phyloP scores from a whole-genome alignment of 306 rosid species.

The Fragaria vesca region DNA sequence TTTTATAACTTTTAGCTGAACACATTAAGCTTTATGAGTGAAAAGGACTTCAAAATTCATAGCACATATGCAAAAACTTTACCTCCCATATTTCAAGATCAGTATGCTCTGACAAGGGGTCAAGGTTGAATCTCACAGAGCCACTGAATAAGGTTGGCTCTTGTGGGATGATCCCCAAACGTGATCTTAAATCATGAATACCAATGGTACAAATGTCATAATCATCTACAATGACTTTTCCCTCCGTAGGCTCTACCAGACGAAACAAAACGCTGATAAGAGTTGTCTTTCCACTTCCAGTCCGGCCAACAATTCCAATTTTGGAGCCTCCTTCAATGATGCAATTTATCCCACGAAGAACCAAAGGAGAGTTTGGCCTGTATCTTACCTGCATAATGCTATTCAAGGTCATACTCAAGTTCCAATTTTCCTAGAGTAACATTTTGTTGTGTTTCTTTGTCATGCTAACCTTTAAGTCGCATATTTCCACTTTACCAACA shows the following conservation, averaged over 20 bases:
- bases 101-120: slow-evolving; percentile 30
- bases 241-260: slow-evolving; percentile 36
- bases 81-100: slow-evolving; percentile 37
- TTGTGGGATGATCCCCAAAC: slow-evolving; percentile 37
- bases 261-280: slow-evolving; percentile 34
- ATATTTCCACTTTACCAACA: slow-evolving; percentile 31
- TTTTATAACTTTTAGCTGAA: neutral
- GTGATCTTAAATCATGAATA: slow-evolving; percentile 32
- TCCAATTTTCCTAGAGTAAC: neutral
- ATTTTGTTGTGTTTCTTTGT: neutral
- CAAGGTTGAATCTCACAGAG: slow-evolving; percentile 37
- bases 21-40: neutral
- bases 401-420: neutral
- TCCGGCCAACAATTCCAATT: slow-evolving; percentile 37
- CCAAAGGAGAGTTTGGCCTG: slow-evolving; percentile 26
- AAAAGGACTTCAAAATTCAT: neutral
- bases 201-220: slow-evolving; percentile 32
- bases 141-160: slow-evolving; percentile 37
- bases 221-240: slow-evolving; percentile 25
- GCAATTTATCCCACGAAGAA: slow-evolving; percentile 31
- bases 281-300: slow-evolving; percentile 48
- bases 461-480: slow-evolving; percentile 30
- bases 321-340: slow-evolving; percentile 34
- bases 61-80: neutral
- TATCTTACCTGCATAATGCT: slow-evolving; percentile 30